Evolutionary conservation across 176 grass and related monocot species (phyloP).

Genomic region (Carex cristatella): DNA sequence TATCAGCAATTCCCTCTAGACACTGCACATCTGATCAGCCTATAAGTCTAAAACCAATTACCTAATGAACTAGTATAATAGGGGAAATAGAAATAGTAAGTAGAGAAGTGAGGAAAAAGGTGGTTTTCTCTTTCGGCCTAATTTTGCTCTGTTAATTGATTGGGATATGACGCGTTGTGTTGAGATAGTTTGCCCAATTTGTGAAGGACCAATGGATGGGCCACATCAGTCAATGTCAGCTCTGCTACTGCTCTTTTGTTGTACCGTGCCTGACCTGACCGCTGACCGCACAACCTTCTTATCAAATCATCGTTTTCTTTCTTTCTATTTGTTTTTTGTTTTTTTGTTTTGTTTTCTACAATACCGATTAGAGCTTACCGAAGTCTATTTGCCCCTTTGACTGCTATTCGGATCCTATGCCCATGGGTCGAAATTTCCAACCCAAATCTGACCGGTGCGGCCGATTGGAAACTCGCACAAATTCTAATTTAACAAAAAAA

Average conservation of each 20-base stretch:
- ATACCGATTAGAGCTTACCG: too few species aligned
- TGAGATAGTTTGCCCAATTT: slow-evolving; percentile 4
- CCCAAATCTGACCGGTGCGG: too few species aligned
- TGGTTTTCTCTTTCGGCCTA: not conserved
- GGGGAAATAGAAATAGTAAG: not conserved
- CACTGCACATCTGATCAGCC: not conserved
- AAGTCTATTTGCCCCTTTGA: too few species aligned
- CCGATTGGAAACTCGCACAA: too few species aligned
- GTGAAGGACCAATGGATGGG: not conserved
- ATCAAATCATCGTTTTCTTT: not conserved
- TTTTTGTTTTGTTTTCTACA: too few species aligned
- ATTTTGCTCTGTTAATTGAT: not conserved
- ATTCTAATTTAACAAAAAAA: too few species aligned
- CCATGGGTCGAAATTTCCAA: too few species aligned
- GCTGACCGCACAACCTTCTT: not conserved
- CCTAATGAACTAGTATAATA: not conserved
- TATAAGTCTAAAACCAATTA: too few species aligned
- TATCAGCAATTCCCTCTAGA: not conserved
- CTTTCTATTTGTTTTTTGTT: not conserved
- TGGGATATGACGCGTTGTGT: not conserved
- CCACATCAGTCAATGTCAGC: slow-evolving; percentile 17
- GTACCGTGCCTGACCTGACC: not conserved
- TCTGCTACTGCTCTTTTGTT: slow-evolving; percentile 1
- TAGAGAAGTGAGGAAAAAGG: not conserved
- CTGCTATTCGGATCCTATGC: too few species aligned